phyloP scores from a whole-genome alignment of 2,329 filamentous ascomycete genomes.

The Domatiomyces globalis region DNA sequence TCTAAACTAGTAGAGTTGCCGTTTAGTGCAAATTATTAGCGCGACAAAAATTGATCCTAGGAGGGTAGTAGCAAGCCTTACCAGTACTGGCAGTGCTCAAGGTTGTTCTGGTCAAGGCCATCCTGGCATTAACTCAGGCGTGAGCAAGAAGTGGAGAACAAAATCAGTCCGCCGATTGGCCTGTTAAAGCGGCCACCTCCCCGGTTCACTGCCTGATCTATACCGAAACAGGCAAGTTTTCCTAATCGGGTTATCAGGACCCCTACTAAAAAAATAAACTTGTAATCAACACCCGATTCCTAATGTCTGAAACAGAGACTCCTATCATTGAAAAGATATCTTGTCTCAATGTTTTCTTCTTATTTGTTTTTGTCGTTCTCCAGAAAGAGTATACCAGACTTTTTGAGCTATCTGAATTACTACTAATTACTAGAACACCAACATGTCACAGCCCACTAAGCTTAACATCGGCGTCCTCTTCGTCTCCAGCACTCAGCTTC shows the following conservation, averaged over 20 bases:
- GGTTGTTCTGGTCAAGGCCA: no score
- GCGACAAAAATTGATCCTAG: no score
- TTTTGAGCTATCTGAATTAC: not conserved
- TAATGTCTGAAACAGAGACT: no score
- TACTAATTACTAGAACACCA: not conserved
- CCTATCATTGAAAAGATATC: no score
- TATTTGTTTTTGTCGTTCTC: not conserved
- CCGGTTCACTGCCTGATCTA: not conserved
- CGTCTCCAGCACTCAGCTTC: constrained; percentile 24
- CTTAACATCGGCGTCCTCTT: constrained; percentile 27
- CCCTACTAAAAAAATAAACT: not conserved
- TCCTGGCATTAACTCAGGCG: no score
- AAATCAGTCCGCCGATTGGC: not conserved
- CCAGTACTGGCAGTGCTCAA: no score
- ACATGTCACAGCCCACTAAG: not conserved
- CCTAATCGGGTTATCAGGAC: not conserved
- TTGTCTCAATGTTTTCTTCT: not conserved
- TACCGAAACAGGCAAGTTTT: not conserved
- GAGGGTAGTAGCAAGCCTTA: no score
- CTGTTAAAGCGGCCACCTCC: not conserved
- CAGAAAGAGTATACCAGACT: no score
- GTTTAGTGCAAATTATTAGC: no score
- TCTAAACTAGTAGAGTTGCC: no score
- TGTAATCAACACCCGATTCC: not conserved
- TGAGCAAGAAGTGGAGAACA: not conserved